Evolutionary conservation across 345 rosid genomes (phyloP).

Genomic region (Salix caprea): DNA sequence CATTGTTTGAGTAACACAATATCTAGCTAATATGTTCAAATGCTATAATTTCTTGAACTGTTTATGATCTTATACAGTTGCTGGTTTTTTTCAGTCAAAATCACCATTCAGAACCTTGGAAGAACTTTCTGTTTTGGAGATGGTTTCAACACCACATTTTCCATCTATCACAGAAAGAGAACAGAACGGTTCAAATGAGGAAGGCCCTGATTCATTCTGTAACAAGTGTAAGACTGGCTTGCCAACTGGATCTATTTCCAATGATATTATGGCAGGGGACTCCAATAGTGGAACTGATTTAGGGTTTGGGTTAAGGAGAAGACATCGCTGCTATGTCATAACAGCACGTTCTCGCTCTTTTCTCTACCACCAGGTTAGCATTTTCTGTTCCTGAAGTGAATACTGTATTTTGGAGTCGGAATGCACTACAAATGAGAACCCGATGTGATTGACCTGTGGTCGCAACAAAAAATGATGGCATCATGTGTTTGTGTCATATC

Average conservation of each 20-base stretch:
- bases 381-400: neutral
- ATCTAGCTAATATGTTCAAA: neutral
- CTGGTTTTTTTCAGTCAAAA: slow-evolving; percentile 48
- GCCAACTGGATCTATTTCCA: slow-evolving; percentile 21
- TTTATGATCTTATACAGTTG: neutral
- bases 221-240: slow-evolving; percentile 17
- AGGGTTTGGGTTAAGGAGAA: slow-evolving; percentile 59
- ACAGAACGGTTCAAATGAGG: slow-evolving; percentile 19
- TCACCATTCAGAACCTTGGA: slow-evolving; percentile 78
- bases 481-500: neutral
- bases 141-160: slow-evolving; percentile 57
- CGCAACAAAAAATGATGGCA: neutral
- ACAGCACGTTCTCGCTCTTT: slow-evolving; percentile 74
- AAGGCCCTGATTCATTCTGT: slow-evolving; percentile 28
- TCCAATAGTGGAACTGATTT: slow-evolving; percentile 26
- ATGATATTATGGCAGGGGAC: slow-evolving; percentile 5
- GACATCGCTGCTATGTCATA: slow-evolving; percentile 59
- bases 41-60: neutral
- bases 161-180: slow-evolving; percentile 50
- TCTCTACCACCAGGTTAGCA: slow-evolving; percentile 85
- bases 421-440: neutral
- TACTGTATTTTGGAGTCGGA: neutral
- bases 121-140: slow-evolving; percentile 65
- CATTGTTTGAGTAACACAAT: too few relatives aligned
- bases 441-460: neutral